Conservation (phyloP, 129 eudicot species). For the Smallanthus sonchifolius region DNA sequence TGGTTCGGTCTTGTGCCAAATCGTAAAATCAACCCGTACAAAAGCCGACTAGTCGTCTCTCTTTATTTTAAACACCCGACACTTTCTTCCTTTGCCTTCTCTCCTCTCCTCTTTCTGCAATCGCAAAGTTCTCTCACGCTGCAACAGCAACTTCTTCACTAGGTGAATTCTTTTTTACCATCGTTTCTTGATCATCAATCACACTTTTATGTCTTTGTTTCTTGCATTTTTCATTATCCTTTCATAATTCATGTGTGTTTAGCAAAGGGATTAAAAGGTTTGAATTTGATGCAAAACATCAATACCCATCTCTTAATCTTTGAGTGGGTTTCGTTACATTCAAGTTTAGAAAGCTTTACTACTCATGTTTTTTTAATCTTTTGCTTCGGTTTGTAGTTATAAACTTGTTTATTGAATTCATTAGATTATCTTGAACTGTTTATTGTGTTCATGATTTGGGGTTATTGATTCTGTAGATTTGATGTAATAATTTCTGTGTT, state of each 20-base stretch:
- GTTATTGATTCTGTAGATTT: background rate
- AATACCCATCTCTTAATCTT: conserved; percentile 21
- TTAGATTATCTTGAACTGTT: conserved; percentile 6
- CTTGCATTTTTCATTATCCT: conserved; percentile 13
- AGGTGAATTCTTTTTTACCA: conserved; percentile 19
- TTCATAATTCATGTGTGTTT: background rate
- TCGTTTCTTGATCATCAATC: conserved; percentile 20
- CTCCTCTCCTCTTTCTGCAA: conserved; percentile 18
- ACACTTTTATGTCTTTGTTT: conserved; percentile 3
- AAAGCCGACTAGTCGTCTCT: background rate
- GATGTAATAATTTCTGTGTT: conserved; percentile 1
- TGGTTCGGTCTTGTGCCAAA: background rate
- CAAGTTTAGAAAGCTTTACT: conserved; percentile 1
- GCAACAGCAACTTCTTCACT: conserved; percentile 14
- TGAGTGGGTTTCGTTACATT: conserved; percentile 14
- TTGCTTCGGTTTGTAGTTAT: conserved; percentile 5
- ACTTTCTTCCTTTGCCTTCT: background rate
- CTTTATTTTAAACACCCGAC: background rate
- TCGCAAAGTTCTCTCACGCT: conserved; percentile 16
- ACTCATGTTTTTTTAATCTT: background rate
- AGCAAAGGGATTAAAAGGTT: background rate
- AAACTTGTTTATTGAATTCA: background rate
- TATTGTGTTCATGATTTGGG: conserved; percentile 6
- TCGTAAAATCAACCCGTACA: background rate
- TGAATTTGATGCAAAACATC: conserved; percentile 15